Evolutionary conservation across 768 basidiomycete genomes (phyloP).

Genomic region (Amanita phalloides): DNA sequence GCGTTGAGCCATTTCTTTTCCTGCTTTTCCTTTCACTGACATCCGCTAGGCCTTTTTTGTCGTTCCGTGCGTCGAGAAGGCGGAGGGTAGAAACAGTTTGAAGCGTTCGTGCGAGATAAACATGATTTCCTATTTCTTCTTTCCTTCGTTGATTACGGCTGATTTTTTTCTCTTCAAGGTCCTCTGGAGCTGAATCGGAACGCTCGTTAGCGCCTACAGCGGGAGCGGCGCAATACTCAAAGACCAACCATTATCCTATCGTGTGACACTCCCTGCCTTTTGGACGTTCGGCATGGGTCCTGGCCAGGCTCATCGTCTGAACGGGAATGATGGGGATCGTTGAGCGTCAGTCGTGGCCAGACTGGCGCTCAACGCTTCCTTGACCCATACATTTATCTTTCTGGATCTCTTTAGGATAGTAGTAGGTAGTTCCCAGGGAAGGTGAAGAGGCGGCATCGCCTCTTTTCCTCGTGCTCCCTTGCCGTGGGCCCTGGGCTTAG

Average conservation of each 20-base stretch:
- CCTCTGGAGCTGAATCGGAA: too few species aligned
- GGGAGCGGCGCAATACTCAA: background rate
- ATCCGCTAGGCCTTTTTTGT: background rate
- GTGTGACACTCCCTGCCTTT: background rate
- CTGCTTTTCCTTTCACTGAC: background rate
- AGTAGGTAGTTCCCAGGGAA: background rate
- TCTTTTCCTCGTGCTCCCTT: slow-evolving; percentile 1
- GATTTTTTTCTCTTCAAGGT: too few species aligned
- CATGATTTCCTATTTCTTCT: too few species aligned
- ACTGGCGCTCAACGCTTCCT: background rate
- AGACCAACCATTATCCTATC: background rate
- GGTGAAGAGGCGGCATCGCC: background rate
- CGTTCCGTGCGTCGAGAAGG: background rate
- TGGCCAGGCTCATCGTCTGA: background rate
- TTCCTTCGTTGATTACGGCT: too few species aligned
- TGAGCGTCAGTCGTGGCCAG: background rate
- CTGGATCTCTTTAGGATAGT: background rate
- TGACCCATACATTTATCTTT: background rate
- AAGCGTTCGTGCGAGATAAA: too few species aligned
- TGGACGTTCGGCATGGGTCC: background rate
- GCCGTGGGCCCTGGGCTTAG: background rate
- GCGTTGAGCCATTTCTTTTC: background rate
- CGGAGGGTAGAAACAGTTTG: too few species aligned
- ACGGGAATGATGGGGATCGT: background rate
- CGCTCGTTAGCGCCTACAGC: too few species aligned